phyloP scores from a whole-genome alignment of 176 grass and related monocot genomes.

The Luzula sylvatica region DNA sequence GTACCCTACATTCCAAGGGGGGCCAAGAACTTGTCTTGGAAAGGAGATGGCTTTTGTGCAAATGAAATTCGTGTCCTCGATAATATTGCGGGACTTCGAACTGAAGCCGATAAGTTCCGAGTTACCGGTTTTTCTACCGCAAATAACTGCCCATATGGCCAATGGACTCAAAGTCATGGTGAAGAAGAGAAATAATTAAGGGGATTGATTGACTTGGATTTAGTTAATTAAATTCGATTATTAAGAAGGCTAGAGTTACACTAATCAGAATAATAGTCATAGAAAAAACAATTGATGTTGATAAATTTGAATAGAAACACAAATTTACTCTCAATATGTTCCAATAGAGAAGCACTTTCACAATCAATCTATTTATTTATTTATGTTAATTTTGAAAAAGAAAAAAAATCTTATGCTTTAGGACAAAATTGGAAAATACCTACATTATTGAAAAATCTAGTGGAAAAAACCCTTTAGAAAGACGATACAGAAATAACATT shows the following conservation, averaged over 20 bases:
- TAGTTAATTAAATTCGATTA: not conserved
- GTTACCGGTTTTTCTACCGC: constrained; percentile 51
- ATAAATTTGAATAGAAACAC: constrained; percentile 9
- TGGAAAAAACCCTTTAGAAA: too few relatives aligned
- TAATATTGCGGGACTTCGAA: constrained; percentile 46
- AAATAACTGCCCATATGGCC: constrained; percentile 64
- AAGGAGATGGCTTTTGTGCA: constrained; percentile 82
- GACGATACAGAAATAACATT: too few relatives aligned
- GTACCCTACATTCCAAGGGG: constrained; percentile 81
- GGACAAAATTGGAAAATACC: too few relatives aligned
- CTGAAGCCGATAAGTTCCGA: constrained; percentile 33
- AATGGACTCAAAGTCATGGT: constrained; percentile 55
- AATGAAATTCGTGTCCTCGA: constrained; percentile 64
- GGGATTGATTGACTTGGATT: not conserved
- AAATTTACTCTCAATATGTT: constrained; percentile 1
- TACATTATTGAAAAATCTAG: too few relatives aligned
- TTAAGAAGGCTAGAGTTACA: not conserved
- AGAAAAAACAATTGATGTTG: constrained; percentile 4
- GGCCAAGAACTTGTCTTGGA: constrained; percentile 65
- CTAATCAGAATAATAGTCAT: constrained; percentile 1
- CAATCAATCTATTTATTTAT: not conserved
- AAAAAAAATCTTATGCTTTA: too few relatives aligned
- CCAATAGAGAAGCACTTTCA: too few relatives aligned
- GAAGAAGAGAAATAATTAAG: constrained; percentile 21
- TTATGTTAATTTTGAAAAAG: constrained; percentile 2